Conservation (phyloP, 129 eudicot genomes). For the Chrysanthemum lavandulifolium region DNA sequence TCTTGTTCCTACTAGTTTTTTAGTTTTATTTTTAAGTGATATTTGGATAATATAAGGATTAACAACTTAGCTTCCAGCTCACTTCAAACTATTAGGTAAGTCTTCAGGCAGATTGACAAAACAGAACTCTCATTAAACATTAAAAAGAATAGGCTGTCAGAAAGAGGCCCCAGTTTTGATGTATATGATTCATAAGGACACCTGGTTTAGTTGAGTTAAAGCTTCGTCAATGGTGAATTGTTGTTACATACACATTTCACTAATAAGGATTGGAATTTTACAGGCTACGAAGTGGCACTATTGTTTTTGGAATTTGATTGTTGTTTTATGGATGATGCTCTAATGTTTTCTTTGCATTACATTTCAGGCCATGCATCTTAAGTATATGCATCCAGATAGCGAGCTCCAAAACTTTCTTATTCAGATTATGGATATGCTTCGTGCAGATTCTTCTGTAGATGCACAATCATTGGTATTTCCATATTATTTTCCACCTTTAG, state of each 20-base stretch:
- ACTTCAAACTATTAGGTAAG: slow-evolving; percentile 5
- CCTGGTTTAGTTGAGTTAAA: slow-evolving; percentile 6
- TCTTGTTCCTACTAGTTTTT: not conserved
- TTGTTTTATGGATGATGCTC: slow-evolving; percentile 13
- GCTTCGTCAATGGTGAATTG: slow-evolving; percentile 5
- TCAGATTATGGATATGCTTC: slow-evolving; percentile 91
- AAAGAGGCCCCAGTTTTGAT: not conserved
- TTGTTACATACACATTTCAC: slow-evolving; percentile 11
- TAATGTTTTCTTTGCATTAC: slow-evolving; percentile 13
- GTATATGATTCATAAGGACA: not conserved
- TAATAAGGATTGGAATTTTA: not conserved
- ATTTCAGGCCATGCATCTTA: slow-evolving; percentile 75
- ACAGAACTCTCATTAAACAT: not conserved
- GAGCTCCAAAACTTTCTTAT: slow-evolving; percentile 78
- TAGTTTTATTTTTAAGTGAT: not conserved
- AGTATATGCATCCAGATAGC: slow-evolving; percentile 85
- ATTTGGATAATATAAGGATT: not conserved
- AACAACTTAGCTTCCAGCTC: slow-evolving; percentile 6
- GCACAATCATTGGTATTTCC: slow-evolving; percentile 90
- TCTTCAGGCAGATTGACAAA: slow-evolving; percentile 10
- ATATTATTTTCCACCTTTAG: slow-evolving; percentile 16
- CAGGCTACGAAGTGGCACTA: not conserved
- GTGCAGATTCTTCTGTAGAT: slow-evolving; percentile 65
- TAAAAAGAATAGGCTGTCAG: not conserved
- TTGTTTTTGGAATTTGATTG: slow-evolving; percentile 6